A percentile compares a stretch with the other conserved stretches of the same genome.
These are phyloP conservation scores for Licmophora abbreviata DNA, from an alignment of 108 stramenopile genomes.

Conservation along the genomic window DNA sequence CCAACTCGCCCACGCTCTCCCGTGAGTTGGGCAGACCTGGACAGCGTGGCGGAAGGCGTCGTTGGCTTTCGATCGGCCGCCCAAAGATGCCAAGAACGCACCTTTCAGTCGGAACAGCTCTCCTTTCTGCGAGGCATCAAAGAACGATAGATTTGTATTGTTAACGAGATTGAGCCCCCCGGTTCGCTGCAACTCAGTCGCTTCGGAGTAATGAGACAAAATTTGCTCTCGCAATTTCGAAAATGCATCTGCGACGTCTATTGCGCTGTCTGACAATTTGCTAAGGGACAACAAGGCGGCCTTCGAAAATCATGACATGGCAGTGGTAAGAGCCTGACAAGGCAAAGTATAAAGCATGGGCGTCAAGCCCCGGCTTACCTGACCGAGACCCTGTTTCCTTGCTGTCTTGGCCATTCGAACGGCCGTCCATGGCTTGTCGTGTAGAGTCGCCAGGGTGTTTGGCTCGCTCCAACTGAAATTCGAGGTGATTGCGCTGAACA, in stretches of 20 bases:
- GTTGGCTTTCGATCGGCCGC: constrained; percentile 74
- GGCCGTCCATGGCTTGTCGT: constrained; percentile 90
- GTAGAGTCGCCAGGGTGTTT: constrained; percentile 70
- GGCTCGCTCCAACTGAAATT: constrained; percentile 82
- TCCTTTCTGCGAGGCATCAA: constrained; percentile 77
- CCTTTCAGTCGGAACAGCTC: constrained; percentile 92
- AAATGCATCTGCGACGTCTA: constrained; percentile 88
- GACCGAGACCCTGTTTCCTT: constrained; percentile 78
- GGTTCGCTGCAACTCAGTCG: constrained; percentile 51
- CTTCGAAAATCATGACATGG: constrained; percentile 5
- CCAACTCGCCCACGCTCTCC: constrained; percentile 89
- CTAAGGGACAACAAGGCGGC: constrained; percentile 50
- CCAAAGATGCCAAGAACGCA: constrained; percentile 59
- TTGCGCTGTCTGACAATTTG: constrained; percentile 49
- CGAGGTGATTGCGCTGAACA: constrained; percentile 70
- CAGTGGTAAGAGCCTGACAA: not conserved
- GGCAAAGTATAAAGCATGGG: not conserved
- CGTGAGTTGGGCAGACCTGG: constrained; percentile 82
- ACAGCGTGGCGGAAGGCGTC: constrained; percentile 88
- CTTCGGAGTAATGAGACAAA: constrained; percentile 52
- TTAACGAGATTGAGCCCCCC: constrained; percentile 91
- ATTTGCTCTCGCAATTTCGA: constrained; percentile 92
- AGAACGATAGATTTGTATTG: constrained; percentile 90
- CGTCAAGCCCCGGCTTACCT: constrained; percentile 21
- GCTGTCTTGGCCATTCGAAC: constrained; percentile 81